Base-by-base conservation (phyloP, 2,329 filamentous ascomycete species). In the Stachybotrys chlorohalonatus region DNA sequence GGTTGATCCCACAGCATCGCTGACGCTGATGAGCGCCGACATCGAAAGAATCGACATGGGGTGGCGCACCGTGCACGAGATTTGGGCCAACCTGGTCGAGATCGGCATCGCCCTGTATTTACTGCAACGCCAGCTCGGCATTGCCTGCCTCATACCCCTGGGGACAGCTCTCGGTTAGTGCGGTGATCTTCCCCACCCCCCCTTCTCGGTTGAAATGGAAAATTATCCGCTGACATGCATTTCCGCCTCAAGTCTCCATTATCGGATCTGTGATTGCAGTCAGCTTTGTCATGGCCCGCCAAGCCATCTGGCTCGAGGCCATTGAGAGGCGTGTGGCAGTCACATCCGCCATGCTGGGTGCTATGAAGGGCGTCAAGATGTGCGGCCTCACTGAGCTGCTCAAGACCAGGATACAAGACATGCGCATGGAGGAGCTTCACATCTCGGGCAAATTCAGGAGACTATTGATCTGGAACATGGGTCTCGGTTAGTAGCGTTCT, bases 21-120 rank as follows among this genome's bases (percentile, higher is more conserved):
- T 77, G 49, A 76, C 75, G 5, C 60, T 77, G 6, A 77, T 77
- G 71, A 73, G 68, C 46, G 65, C 72, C 3, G 75, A 79, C 46
- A 66, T 76, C 15, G 73, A 74, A 53, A 66, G 69, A 0, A 70
- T 77, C 11, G 63, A 63, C 2, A 58, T 61, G 0, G 69, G 70
- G 0, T 68, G 70, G 49, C 60, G 63, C n/a, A 65, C 59, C 0
- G 56, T 74, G 32, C 75, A 76, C 52, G 73, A 76, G 30, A 54
- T 70, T 2, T 75, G 73, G 73, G 70, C 68, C 1, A 69, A 64
- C 39, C 53, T 67, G 1, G 59, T 79, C 0, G 73, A 80, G 55
- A 70, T 76, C 17, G 67, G 58, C 1, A 51, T 80, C 15, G 73
- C 73, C 1, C 68, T 75, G 31, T 81, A 70, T 58, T 63, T 81